Evolutionary conservation across 192 early-diverging fungal genomes (phyloP), one percentile per base, ranked within the genome.

Genomic region (Backusella tuberculispora): DNA sequence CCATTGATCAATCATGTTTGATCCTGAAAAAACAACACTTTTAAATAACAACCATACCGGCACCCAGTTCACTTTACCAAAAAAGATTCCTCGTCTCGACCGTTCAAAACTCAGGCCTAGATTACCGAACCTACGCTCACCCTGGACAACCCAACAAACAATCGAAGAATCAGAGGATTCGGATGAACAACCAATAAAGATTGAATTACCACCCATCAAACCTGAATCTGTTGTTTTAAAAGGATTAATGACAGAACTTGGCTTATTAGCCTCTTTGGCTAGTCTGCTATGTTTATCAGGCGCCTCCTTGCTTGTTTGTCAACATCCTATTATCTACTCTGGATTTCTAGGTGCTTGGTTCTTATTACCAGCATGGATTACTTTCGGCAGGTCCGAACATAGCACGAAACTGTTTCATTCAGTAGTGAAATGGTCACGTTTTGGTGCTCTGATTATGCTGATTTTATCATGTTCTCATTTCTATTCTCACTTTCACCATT

Each of bases 61-160:
- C 53, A 60, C 21, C 9, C 53, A 60, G 19, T 60, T 60, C 10
- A 60, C 53, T 26, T 19, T 60, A 60, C 53, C 53, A 5, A 60
- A 60, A 26, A 21, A 19, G 7, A 26, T 60, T 24, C 53, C 53
- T 12, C 53, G 53, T 26, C 53, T 60, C 4, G 53, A 60, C 10
- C 53, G 53, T 26, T 26, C 53, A 60, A 60, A 60, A 60, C 53
- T 60, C 53, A 60, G 72, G 44, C 72, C 72, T 14, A 64, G 72
- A 8, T 17, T 73, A 19, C 19, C 60, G 2, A 64, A 45, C 45
- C 12, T 73, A 47, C 56, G 72, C 2, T 73, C 72, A 17, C 26
- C 72, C 7, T 73, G 72, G 72, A 34, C 48, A 34, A 65, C 63
- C 6, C 26, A 53, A 26, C 46, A 48, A 13, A 50, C 38, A 38